Conservation (phyloP, 2,329 filamentous ascomycete genomes). For the Gliomastix tumulicola region DNA sequence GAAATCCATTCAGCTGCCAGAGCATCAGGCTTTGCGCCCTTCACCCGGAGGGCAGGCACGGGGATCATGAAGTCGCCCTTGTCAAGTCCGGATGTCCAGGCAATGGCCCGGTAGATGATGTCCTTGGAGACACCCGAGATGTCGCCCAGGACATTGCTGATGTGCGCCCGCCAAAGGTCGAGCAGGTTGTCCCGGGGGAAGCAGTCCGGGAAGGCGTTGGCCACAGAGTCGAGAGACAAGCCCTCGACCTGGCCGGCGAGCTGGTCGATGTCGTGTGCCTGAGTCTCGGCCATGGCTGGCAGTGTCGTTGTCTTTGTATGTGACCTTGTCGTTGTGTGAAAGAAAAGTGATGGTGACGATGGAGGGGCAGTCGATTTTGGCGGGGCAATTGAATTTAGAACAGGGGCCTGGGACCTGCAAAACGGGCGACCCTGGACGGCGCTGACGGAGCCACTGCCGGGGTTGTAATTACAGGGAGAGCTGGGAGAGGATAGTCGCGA, state of each 20-base stretch:
- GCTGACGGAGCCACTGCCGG: too few species aligned
- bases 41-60: conserved; percentile 72
- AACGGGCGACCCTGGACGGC: too few species aligned
- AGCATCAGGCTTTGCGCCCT: conserved; percentile 59
- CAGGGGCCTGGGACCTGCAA: too few species aligned
- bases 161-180: conserved; percentile 73
- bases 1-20: conserved; percentile 54
- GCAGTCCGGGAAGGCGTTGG: conserved; percentile 40
- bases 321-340: conserved; percentile 3
- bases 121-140: conserved; percentile 64
- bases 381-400: too few species aligned
- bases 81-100: conserved; percentile 73
- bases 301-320: not conserved
- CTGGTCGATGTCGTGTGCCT: conserved; percentile 5
- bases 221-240: conserved; percentile 8
- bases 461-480: too few species aligned
- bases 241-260: conserved; percentile 9
- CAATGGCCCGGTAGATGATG: conserved; percentile 67
- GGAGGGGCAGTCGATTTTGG: conserved; percentile 6
- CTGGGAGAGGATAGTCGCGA: too few species aligned
- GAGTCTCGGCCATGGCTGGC: conserved; percentile 2
- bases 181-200: conserved; percentile 67
- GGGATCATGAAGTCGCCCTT: conserved; percentile 78
- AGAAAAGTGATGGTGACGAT: conserved; percentile 4
- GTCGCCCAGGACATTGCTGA: conserved; percentile 60